Percentiles rank a stretch among this genome's conserved stretches.
Conservation (phyloP, 768 basidiomycete genomes). For the Suillus subluteus region DNA sequence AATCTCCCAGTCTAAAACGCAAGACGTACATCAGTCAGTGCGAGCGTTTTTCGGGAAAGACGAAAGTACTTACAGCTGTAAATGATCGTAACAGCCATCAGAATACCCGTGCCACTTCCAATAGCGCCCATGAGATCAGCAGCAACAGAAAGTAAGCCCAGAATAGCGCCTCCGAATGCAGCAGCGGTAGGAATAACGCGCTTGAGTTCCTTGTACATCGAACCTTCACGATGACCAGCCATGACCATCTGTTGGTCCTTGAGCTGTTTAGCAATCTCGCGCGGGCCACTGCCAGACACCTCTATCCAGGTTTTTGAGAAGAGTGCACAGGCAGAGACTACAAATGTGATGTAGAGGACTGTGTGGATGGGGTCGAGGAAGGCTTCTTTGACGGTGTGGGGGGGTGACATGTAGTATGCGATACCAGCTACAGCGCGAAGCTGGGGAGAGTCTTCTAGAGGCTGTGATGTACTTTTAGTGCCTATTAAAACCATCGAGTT, state of each 20-base stretch:
- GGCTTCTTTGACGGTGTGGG: slow-evolving; percentile 88
- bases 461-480: slow-evolving; percentile 49
- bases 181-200: slow-evolving; percentile 97
- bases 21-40: neutral
- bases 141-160: slow-evolving; percentile 86
- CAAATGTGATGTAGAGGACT: slow-evolving; percentile 87
- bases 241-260: slow-evolving; percentile 98
- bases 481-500: neutral
- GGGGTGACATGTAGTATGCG: slow-evolving; percentile 97
- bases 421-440: slow-evolving; percentile 89
- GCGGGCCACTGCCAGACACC: slow-evolving; percentile 92
- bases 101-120: slow-evolving; percentile 92
- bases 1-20: slow-evolving; percentile 84
- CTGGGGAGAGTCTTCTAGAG: slow-evolving; percentile 92
- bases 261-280: slow-evolving; percentile 96
- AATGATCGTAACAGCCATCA: slow-evolving; percentile 98
- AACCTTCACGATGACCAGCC: slow-evolving; percentile 92
- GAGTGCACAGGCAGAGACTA: slow-evolving; percentile 90
- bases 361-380: slow-evolving; percentile 95
- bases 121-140: slow-evolving; percentile 97
- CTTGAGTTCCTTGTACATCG: slow-evolving; percentile 99
- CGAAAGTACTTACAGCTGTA: slow-evolving; percentile 59
- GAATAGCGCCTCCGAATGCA: slow-evolving; percentile 95
- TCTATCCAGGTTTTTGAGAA: slow-evolving; percentile 99
- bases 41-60: slow-evolving; percentile 3